Conservation (phyloP, 768 basidiomycete genomes). For the Peribolospora kevripleyi region DNA sequence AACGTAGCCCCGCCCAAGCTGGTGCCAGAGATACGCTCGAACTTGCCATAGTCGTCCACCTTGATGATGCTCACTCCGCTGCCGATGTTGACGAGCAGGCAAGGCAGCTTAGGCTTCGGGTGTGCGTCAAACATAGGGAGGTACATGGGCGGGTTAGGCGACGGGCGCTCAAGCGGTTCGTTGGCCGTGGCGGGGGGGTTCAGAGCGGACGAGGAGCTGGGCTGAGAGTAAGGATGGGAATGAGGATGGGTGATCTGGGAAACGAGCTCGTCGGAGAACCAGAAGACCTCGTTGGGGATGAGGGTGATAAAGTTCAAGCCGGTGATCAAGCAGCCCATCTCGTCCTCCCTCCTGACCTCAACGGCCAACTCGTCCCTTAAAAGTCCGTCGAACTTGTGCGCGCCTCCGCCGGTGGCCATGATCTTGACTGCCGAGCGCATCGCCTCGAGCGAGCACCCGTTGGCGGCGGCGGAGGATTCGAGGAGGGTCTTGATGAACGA, state of each 20-base stretch:
- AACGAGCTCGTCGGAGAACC: constrained; percentile 92
- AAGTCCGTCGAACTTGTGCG: constrained; percentile 73
- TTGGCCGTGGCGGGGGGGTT: constrained; percentile 14
- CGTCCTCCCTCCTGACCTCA: constrained; percentile 73
- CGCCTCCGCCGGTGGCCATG: constrained; percentile 93
- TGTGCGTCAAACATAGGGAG: constrained; percentile 65
- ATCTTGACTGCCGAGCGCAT: constrained; percentile 88
- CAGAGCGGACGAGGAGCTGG: constrained; percentile 5
- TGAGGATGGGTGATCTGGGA: constrained; percentile 28
- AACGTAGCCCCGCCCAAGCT: constrained; percentile 90
- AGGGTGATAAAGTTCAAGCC: constrained; percentile 86
- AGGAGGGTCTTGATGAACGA: constrained; percentile 70
- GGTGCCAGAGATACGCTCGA: constrained; percentile 90
- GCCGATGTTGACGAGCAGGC: constrained; percentile 90
- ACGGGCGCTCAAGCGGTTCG: constrained; percentile 47
- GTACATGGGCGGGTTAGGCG: constrained; percentile 70
- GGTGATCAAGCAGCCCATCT: constrained; percentile 96
- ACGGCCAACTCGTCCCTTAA: constrained; percentile 51
- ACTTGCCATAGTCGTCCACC: constrained; percentile 81
- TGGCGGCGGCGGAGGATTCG: constrained; percentile 54
- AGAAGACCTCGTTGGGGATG: constrained; percentile 94
- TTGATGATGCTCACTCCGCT: constrained; percentile 94
- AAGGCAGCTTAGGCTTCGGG: constrained; percentile 73
- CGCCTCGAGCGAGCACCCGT: constrained; percentile 56
- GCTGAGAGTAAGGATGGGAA: not conserved